These are phyloP conservation scores for Zizania latifolia DNA, from an alignment of 176 grass and related monocot genomes.

Conservation along the genomic window DNA sequence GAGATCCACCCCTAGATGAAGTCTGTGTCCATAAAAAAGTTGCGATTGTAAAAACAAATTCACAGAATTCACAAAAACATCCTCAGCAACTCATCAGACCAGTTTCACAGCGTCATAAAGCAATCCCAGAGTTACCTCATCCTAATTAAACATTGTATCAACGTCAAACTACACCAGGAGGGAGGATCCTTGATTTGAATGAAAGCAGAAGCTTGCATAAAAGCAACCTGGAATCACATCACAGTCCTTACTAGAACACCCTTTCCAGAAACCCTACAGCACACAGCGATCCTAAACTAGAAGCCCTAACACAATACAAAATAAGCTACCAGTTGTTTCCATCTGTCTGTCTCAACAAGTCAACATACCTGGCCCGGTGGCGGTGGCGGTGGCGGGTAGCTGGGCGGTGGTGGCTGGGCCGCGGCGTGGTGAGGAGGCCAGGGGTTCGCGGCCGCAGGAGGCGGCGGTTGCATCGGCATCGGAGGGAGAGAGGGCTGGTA, in stretches of 20 bases:
- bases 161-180: neutral
- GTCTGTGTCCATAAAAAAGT: neutral
- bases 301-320: conserved; percentile 16
- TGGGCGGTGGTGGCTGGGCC: conserved; percentile 19
- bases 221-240: neutral
- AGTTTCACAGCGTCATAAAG: neutral
- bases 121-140: neutral
- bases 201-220: neutral
- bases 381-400: conserved; percentile 33
- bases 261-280: conserved; percentile 10
- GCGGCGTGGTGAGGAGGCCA: conserved; percentile 35
- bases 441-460: conserved; percentile 15
- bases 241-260: too few species aligned
- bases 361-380: conserved; percentile 44
- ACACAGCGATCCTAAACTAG: neutral
- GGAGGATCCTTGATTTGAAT: neutral
- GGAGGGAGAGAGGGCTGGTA: conserved; percentile 38
- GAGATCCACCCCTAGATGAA: neutral
- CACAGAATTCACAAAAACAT: neutral
- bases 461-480: conserved; percentile 17
- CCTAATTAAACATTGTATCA: neutral
- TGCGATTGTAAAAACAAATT: neutral
- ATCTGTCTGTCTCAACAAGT: too few species aligned
- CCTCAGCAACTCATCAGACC: neutral
- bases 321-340: neutral